phyloP scores from a whole-genome alignment of 2,329 filamentous ascomycete genomes.

The Alternaria sp. region DNA sequence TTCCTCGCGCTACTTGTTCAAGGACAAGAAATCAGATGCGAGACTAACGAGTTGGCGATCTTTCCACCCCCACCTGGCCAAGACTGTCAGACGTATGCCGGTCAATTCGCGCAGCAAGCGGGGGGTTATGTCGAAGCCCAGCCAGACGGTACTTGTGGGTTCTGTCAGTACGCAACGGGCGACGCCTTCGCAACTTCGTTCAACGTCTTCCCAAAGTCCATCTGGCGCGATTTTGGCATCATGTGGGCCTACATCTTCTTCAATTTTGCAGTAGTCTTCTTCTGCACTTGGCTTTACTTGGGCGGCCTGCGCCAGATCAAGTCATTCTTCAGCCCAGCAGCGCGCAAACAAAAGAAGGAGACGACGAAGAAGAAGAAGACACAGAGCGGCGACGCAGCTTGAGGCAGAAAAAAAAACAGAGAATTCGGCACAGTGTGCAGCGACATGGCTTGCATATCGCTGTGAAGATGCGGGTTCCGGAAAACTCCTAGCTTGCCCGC shows the following conservation, averaged over 20 bases:
- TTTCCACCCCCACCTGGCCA: constrained; percentile 68
- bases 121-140: constrained; percentile 70
- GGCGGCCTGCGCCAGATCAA: constrained; percentile 51
- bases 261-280: constrained; percentile 66
- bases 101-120: constrained; percentile 60
- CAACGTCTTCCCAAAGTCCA: constrained; percentile 67
- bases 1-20: constrained; percentile 67
- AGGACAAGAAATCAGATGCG: constrained; percentile 65
- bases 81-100: constrained; percentile 69
- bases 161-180: constrained; percentile 69
- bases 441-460: constrained; percentile 15
- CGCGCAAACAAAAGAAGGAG: constrained; percentile 46
- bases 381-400: constrained; percentile 32
- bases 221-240: constrained; percentile 71
- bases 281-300: constrained; percentile 65
- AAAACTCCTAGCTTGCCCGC: constrained; percentile 39
- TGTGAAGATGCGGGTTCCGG: constrained; percentile 25
- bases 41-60: constrained; percentile 65
- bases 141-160: constrained; percentile 67
- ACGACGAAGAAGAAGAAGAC: constrained; percentile 21
- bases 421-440: constrained; percentile 20
- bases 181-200: constrained; percentile 67
- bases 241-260: constrained; percentile 67
- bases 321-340: constrained; percentile 43
- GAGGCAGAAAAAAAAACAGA: constrained; percentile 12